These are phyloP conservation scores for Schizosaccharomyces osmophilus DNA, from an alignment of 805 yeast genomes.

Conservation along the genomic window DNA sequence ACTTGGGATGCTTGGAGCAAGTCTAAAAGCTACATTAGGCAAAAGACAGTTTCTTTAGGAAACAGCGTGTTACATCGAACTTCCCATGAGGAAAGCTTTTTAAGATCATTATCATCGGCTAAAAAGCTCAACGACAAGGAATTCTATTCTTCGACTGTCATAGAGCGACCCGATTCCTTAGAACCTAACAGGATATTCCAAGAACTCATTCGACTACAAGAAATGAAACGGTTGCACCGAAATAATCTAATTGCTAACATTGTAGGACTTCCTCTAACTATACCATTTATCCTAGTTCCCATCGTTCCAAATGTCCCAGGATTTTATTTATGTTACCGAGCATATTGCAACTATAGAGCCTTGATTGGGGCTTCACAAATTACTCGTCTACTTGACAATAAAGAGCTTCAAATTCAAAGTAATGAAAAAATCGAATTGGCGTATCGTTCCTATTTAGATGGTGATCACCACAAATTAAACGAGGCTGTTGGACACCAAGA, in stretches of 20 bases:
- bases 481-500: neutral
- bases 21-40: neutral
- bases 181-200: neutral
- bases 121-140: neutral
- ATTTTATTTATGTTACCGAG: neutral
- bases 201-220: neutral
- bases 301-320: slow-evolving; percentile 1
- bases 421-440: neutral
- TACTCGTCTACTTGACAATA: neutral
- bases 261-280: neutral
- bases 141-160: neutral
- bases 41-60: neutral
- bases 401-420: neutral
- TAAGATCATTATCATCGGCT: neutral
- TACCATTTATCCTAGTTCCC: neutral
- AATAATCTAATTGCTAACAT: neutral
- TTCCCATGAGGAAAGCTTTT: neutral
- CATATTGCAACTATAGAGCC: neutral
- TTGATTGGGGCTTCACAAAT: neutral
- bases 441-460: neutral
- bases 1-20: neutral
- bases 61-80: neutral
- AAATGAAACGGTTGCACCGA: neutral
- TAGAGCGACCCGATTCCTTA: neutral
- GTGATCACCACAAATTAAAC: neutral